phyloP scores from a whole-genome alignment of 2,329 filamentous ascomycete species.

The Aplosporella prunicola region DNA sequence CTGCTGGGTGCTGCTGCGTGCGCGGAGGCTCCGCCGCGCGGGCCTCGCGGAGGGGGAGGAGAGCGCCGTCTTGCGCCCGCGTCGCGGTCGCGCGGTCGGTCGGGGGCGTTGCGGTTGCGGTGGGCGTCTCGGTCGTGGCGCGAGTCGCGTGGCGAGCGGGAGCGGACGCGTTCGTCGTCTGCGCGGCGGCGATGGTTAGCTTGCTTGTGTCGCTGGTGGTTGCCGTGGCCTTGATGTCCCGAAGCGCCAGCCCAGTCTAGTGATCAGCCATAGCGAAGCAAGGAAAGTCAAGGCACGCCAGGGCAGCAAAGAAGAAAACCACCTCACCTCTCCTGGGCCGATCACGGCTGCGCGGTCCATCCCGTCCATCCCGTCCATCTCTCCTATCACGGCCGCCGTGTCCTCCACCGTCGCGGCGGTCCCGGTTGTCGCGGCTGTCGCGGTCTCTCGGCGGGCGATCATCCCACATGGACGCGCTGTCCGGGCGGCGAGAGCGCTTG shows the following conservation, averaged over 20 bases:
- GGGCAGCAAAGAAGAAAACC: too few relatives aligned
- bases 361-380: slow-evolving; percentile 18
- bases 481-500: slow-evolving; percentile 12
- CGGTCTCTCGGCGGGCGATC: slow-evolving; percentile 9
- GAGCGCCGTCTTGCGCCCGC: slow-evolving; percentile 2
- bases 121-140: background rate
- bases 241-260: too few relatives aligned
- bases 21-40: background rate
- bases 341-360: slow-evolving; percentile 15
- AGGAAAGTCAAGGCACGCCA: too few relatives aligned
- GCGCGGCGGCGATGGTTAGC: background rate
- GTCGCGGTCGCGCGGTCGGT: background rate
- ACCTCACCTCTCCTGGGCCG: slow-evolving; percentile 1
- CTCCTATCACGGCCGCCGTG: too few relatives aligned
- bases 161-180: background rate
- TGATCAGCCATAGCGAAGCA: too few relatives aligned
- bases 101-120: too few relatives aligned
- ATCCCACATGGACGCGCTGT: slow-evolving; percentile 13
- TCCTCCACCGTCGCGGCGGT: slow-evolving; percentile 14
- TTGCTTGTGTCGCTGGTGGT: background rate
- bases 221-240: too few relatives aligned
- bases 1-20: background rate
- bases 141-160: background rate
- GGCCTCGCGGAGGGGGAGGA: slow-evolving; percentile 3
- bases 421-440: slow-evolving; percentile 12